A percentile compares a stretch with the other conserved stretches of the same genome.
Evolutionary conservation across 129 eudicot species (phyloP).

Genomic region (Cynara cardunculus): DNA sequence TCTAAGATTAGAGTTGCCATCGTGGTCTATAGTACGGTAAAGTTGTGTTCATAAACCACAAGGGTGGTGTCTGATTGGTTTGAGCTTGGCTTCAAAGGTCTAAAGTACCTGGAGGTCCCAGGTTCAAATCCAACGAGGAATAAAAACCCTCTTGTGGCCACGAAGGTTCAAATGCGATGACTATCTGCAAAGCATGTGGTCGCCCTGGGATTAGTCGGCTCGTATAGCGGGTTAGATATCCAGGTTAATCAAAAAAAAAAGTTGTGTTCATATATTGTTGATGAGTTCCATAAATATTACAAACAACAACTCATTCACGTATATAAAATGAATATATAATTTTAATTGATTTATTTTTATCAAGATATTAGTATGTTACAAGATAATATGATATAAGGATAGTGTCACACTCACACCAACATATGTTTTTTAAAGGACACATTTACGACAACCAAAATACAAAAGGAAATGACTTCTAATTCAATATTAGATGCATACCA

Average conservation of each 20-base stretch:
- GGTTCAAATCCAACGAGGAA: no score
- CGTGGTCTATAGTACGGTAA: not conserved
- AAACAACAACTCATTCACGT: not conserved
- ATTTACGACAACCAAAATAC: not conserved
- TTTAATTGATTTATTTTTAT: not conserved
- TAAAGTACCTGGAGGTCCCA: no score
- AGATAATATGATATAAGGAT: not conserved
- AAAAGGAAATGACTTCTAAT: not conserved
- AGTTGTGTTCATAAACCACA: not conserved
- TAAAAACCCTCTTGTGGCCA: no score
- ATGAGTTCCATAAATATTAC: not conserved
- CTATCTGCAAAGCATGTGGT: no score
- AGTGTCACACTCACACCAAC: not conserved
- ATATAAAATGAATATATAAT: not conserved
- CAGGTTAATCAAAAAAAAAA: no score
- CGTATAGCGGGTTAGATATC: no score
- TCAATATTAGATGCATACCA: not conserved
- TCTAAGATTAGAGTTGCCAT: no score
- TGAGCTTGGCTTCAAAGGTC: no score
- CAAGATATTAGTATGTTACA: not conserved
- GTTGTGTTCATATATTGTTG: not conserved
- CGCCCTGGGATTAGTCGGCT: no score
- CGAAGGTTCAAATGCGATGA: no score
- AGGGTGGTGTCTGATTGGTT: no score
- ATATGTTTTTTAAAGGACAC: not conserved